Base-by-base conservation (phyloP, 768 basidiomycete species). In the Suillus occidentalis region DNA sequence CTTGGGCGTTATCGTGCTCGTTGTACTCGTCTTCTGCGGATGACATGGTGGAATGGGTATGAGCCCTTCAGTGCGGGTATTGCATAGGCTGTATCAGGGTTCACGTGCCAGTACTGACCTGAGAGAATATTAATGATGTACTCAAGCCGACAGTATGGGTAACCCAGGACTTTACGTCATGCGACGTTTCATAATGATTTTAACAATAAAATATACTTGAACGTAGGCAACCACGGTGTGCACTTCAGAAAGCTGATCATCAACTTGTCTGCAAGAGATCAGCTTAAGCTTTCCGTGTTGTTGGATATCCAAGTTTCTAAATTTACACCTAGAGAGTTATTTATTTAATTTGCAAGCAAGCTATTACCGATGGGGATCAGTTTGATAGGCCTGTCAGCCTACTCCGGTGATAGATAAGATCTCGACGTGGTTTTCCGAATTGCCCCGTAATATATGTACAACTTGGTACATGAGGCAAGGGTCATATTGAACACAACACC, bases 21-120 rank as follows among this genome's bases (percentile, higher is more conserved):
- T 84, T 80, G 73, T 76, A 80, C 37, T 90, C 88, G 45, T 89
- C 88, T 72, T 89, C 89, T 64, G 83, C 83, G 40, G 89, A 89
- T 56, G 89, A 90, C 86, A 88, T 87, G 64, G 50, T 55, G 43
- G 34, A 55, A 9, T 34, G 8, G 40, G 58, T 13, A 10, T 60
- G 18, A 36, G 14, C 47, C 25, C 37, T 55, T 28, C 28, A 28
- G 28, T 55, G 34, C 12, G n/a, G 47, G 8, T 13, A 58, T 7
- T 18, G 56, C 25, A 25, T 16, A 34, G 13, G 61, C 34, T 61
- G 31, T 16, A 25, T 12, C 9, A 60, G n/a, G 16, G 25, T 22
- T 39, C 61, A 61, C 47, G 53, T 58, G 43, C 20, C 34, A 55
- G 20, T 12, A 8, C n/a, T 40, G 43, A 42, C 40, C 45, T 42